Base-by-base conservation (phyloP, 495 filamentous ascomycete species). In the Collariella sp. region DNA sequence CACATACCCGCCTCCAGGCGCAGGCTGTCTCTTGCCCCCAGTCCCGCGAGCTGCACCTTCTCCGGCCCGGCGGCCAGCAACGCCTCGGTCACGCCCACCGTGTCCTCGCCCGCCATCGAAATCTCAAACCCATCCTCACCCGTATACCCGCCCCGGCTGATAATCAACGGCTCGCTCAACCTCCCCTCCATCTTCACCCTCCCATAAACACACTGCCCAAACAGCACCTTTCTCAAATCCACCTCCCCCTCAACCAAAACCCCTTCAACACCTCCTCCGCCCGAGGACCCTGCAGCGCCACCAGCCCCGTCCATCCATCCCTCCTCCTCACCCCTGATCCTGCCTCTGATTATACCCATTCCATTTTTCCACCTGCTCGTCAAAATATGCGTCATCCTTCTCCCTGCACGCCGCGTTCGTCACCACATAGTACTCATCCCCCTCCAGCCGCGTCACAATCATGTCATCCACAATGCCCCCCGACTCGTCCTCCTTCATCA, bases 81-180 rank as follows among this genome's bases (percentile, higher is more conserved):
- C 34, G 81, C 71, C 63, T 86, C 73, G 1, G 77, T 78, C 24
- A 75, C 70, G 46, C 57, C 72, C 31, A 74, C 76, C 0, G 80
- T 78, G 46, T 83, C 74, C n/a, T 62, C 64, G 4, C 74, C 73
- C 0, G 84, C 82, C 55, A 96, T 84, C 31, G 87, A 89, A 62
- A 98, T 90, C 75, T 98, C 93, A 71, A 98, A 98, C 23, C 93
- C 93, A 66, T 98, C 93, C 72, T 98, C 93, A 51, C 93, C 93
- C 0, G 93, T 98, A 72, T 98, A 98, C 1, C 93, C 93, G 11
- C 85, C 91, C 39, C 93, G 79, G 58, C 86, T 89, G 59, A 95
- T 81, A 18, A 94, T 78, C 33, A 96, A 38, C 16, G 45, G 71
- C n/a, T 72, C 63, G 13, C 78, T 70, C 13, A 68, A 59, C 42